These are phyloP conservation scores for Akanthomyces muscarius DNA, from an alignment of 2,329 filamentous ascomycete genomes.

Conservation along the genomic window DNA sequence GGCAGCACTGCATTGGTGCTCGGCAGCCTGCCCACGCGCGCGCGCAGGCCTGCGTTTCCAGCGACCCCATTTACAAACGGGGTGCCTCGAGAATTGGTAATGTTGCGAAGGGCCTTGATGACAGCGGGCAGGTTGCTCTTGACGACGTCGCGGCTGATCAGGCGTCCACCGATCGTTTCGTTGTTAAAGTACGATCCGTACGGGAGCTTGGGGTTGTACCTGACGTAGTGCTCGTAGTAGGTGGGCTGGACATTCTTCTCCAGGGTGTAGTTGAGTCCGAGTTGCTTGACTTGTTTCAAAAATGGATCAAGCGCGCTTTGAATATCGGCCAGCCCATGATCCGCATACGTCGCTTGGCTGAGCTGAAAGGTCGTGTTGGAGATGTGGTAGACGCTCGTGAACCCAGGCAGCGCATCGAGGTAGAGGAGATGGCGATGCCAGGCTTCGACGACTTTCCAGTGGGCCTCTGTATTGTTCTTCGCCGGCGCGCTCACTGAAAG, in stretches of 20 bases:
- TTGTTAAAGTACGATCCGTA: slow-evolving; percentile 24
- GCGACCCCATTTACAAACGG: background rate
- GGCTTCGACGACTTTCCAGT: slow-evolving; percentile 20
- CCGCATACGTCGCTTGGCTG: slow-evolving; percentile 3
- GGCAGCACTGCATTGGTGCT: background rate
- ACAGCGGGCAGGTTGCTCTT: background rate
- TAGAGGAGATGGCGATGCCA: slow-evolving; percentile 39
- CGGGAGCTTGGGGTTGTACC: slow-evolving; percentile 3
- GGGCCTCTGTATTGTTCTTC: slow-evolving; percentile 19
- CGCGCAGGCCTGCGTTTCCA: slow-evolving; percentile 1
- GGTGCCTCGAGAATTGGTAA: background rate
- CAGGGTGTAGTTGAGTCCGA: background rate
- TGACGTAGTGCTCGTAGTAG: slow-evolving; percentile 35
- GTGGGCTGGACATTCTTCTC: slow-evolving; percentile 39
- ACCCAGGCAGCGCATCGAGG: background rate
- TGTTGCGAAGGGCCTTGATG: slow-evolving; percentile 26
- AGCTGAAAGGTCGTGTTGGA: slow-evolving; percentile 1
- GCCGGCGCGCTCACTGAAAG: slow-evolving; percentile 38
- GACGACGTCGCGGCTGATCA: slow-evolving; percentile 37
- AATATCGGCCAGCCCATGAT: background rate
- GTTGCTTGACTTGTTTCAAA: background rate
- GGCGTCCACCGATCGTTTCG: slow-evolving; percentile 39
- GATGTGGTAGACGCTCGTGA: slow-evolving; percentile 9
- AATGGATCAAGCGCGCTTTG: background rate
- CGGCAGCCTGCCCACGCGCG: background rate